Evolutionary conservation across 495 filamentous ascomycete species (phyloP).

Genomic region (Talaromyces ruber): DNA sequence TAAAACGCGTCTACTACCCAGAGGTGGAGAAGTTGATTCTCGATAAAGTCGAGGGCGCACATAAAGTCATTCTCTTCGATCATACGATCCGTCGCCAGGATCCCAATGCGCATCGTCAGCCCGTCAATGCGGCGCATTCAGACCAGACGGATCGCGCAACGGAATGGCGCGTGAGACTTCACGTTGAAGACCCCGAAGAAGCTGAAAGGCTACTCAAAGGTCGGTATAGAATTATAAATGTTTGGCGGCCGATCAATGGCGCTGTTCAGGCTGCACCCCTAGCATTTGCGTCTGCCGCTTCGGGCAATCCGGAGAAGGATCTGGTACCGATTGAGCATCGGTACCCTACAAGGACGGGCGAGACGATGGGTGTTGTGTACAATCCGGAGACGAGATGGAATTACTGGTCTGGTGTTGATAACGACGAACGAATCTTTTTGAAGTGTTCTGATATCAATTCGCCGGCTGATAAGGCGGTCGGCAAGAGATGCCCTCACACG

Average conservation of each 20-base stretch:
- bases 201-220: slow-evolving; percentile 48
- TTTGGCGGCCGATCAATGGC: slow-evolving; percentile 75
- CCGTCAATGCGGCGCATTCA: slow-evolving; percentile 69
- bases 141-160: slow-evolving; percentile 69
- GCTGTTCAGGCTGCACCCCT: slow-evolving; percentile 63
- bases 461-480: slow-evolving; percentile 50
- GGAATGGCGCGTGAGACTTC: slow-evolving; percentile 52
- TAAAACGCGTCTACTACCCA: slow-evolving; percentile 69
- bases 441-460: slow-evolving; percentile 73
- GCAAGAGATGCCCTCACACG: slow-evolving; percentile 67
- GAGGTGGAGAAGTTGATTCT: slow-evolving; percentile 65
- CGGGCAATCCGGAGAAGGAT: slow-evolving; percentile 48
- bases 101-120: slow-evolving; percentile 43
- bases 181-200: slow-evolving; percentile 47
- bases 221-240: slow-evolving; percentile 76
- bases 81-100: slow-evolving; percentile 70
- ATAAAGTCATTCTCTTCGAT: slow-evolving; percentile 71
- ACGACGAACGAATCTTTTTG: slow-evolving; percentile 65
- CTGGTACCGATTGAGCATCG: slow-evolving; percentile 66
- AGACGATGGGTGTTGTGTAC: slow-evolving; percentile 65
- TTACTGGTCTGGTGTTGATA: slow-evolving; percentile 71
- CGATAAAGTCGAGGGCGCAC: slow-evolving; percentile 48
- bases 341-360: slow-evolving; percentile 62
- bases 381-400: slow-evolving; percentile 58
- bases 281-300: slow-evolving; percentile 56